A percentile compares a stretch with the other conserved stretches of the same genome.
Evolutionary conservation across 257 asterid species (phyloP).

Genomic region (Solanum ossicruentum): DNA sequence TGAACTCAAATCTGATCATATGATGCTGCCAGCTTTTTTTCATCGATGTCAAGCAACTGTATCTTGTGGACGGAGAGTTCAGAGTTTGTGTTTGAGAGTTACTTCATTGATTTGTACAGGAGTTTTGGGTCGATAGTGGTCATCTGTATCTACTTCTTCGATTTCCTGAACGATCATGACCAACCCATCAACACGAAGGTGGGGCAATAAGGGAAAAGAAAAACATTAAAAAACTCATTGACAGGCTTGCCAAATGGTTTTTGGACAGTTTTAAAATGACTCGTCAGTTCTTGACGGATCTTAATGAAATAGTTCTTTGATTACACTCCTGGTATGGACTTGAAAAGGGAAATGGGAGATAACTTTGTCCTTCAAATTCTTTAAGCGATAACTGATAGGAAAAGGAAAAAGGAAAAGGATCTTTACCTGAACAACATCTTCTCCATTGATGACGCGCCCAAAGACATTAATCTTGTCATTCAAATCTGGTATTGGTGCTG

Average conservation of each 20-base stretch:
- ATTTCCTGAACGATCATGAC: slow-evolving; percentile 52
- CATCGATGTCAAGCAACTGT: not conserved
- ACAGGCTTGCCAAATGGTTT: not conserved
- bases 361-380: not conserved
- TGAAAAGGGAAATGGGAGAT: not conserved
- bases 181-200: not conserved
- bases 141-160: slow-evolving; percentile 90
- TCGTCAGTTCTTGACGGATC: not conserved
- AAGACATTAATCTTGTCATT: slow-evolving; percentile 69
- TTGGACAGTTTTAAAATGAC: not conserved
- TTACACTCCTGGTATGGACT: not conserved
- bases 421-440: slow-evolving; percentile 88
- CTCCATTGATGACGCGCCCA: slow-evolving; percentile 89
- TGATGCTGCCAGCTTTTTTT: not conserved
- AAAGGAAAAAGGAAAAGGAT: not conserved
- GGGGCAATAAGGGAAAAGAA: not conserved
- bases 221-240: not conserved
- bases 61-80: not conserved
- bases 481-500: slow-evolving; percentile 83
- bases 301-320: not conserved
- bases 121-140: slow-evolving; percentile 78
- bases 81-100: slow-evolving; percentile 37
- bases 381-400: not conserved
- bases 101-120: slow-evolving; percentile 56
- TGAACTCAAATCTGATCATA: not conserved